Evolutionary conservation across 345 rosid species (phyloP), one percentile per base, ranked within the genome.

Genomic region (Dimocarpus longan): DNA sequence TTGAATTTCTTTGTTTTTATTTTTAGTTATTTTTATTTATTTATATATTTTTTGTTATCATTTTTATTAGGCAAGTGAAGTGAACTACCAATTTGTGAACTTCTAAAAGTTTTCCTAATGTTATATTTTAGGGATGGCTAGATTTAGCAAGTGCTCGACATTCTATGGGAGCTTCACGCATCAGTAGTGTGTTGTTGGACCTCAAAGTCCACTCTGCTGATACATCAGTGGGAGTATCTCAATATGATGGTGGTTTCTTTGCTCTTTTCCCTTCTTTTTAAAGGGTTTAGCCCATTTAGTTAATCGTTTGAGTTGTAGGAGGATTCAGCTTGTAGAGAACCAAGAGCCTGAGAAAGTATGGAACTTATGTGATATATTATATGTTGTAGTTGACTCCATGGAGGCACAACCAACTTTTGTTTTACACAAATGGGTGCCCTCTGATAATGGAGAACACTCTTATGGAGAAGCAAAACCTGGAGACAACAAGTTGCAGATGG

Each of bases 71-170:
- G 15, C 6, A 21, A 69, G 11, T 40, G 54, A 69, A 42, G 48
- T 69, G 44, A 67, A 67, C 6, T 21, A 67, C 39, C 19, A 43
- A 59, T 32, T 39, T 11, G 42, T 8, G 10, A 66, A 6, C 69
- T 59, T 66, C 6, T 19, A 8, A 60, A 26, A 18, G 19, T 6
- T 1, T 3, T 71, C 57, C 65, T 21, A 8, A n/a, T 60, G 65
- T 60, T 60, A 22, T 60, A 73, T 74, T 68, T 75, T 73, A 96
- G 98, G 99, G 98, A 70, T 96, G 99, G 99, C 77, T 96, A 72
- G 95, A 96, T 71, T 73, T 96, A 73, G 95, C 98, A 6, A 86
- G 97, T 84, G 97, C 98, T 52, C 82, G 97, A 42, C 97, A 94
- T 76, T 90, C 98, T 4, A 93, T 96, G 99, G 99, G 99, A 56